Base-by-base conservation (phyloP, 1,284 basidiomycete genomes). In the Irpex sp. region DNA sequence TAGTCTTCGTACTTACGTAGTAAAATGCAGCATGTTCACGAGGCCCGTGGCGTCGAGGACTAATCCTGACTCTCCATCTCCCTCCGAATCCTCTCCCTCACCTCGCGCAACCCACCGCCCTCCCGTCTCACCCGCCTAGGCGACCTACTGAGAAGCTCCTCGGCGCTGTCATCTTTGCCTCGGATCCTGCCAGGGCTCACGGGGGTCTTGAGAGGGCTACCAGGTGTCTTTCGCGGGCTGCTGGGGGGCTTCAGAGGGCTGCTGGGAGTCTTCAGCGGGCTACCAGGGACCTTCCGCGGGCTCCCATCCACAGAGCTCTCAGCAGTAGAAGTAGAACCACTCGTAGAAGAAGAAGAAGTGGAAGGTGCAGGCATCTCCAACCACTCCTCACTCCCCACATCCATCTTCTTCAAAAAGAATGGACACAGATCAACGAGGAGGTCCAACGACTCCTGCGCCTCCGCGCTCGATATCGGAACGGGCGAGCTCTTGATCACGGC, bases 401-500 rank as follows among this genome's bases (percentile, higher is more conserved):
- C 77, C 8, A 91, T 75, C 57, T 77, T 78, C 68, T 80, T 85
- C 61, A 93, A 72, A 77, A 93, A 93, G 76, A 92, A 93, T 0
- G 90, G 90, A 69, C 91, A 93, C 15, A 92, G 75, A 47, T 80
- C 80, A 5, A 81, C 77, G 58, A 93, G 79, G 72, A 93, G 79
- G 19, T 76, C 75, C 47, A 93, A 72, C 2, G 89, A 92, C 68
- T 92, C 90, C 57, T 81, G 83, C 1, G 90, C 90, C 74, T 93
- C 90, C 7, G 87, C 86, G 17, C 78, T 73, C 21, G 90, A 93
- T 65, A 92, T 84, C 1, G 91, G 90, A 2, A 93, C 85, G 0
- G 88, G 86, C 0, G 89, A 90, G 0, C 90, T 92, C 74, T 93
- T 92, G 63, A 92, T 75, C 63, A 93, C 77, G 6, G 89, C 85